phyloP scores from a whole-genome alignment of 108 stramenopile species.

The Hondaea fermentalgiana region DNA sequence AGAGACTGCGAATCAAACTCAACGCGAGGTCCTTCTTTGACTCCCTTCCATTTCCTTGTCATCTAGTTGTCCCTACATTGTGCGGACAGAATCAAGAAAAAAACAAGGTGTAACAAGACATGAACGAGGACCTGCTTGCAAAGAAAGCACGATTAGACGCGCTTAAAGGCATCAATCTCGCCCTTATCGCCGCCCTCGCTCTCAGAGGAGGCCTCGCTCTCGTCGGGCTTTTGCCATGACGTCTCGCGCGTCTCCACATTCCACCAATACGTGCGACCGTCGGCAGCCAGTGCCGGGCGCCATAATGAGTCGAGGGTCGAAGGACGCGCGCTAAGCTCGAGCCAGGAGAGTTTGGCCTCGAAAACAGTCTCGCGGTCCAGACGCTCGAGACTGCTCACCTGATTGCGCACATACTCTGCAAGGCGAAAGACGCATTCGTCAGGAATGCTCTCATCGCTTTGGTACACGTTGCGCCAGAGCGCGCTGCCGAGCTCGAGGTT shows the following conservation, averaged over 20 bases:
- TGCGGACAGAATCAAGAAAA: too few species aligned
- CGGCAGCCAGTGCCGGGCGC: not conserved
- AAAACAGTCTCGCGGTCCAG: not conserved
- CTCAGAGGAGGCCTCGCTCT: not conserved
- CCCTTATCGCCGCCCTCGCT: too few species aligned
- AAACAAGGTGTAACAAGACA: too few species aligned
- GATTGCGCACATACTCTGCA: not conserved
- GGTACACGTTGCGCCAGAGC: slow-evolving; percentile 20
- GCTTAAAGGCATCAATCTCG: too few species aligned
- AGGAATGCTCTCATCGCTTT: not conserved
- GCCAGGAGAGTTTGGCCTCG: not conserved
- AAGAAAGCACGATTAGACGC: too few species aligned
- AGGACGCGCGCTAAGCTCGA: not conserved
- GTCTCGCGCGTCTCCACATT: not conserved
- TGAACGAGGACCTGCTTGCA: too few species aligned
- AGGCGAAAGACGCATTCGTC: not conserved
- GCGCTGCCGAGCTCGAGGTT: slow-evolving; percentile 54
- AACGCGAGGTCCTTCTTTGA: too few species aligned
- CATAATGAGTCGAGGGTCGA: not conserved
- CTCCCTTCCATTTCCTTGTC: too few species aligned
- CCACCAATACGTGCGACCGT: not conserved
- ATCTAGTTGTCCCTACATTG: too few species aligned
- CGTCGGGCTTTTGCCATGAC: not conserved
- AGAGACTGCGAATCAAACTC: too few species aligned
- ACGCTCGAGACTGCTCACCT: not conserved